Base-by-base conservation (phyloP, 176 grass and related monocot genomes). In the Typha latifolia region DNA sequence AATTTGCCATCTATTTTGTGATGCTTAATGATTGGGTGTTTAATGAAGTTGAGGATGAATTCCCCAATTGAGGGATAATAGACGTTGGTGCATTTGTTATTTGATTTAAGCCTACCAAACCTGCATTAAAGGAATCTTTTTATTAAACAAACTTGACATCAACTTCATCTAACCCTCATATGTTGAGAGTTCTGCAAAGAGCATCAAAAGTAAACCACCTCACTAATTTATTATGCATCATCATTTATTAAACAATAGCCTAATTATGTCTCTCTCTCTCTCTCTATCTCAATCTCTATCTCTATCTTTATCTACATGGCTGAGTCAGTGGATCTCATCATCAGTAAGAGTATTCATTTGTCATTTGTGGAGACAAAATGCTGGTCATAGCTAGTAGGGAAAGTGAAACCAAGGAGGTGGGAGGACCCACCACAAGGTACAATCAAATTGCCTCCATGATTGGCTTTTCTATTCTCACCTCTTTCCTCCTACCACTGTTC, bases 381-480 rank as follows among this genome's bases (percentile, higher is more conserved):
- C 7, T 57, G 5, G 19, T 57, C 53, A 57, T 57, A 21, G 12
- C 53, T 57, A 59, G 3, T 19, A 59, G 0, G 18, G 20, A 3
- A 59, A 59, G 10, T 18, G 19, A n/a, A 57, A 57, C 4, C 8
- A 59, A 59, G 20, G 53, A 21, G 53, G 53, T 22, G 53, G 4
- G 16, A 21, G 16, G 53, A 21, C 53, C 53, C 53, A 59, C 53
- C 53, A 59, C 37, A 1, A 21, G 53, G 53, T 59, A 21, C 53
- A 59, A 59, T 59, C 53, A 59, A 59, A 59, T 22, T 6, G 3
- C 53, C 53, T 59, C 53, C 20, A 59, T 59, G 53, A 59, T 59
- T 59, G 53, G 14, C 11, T 59, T 59, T 19, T 59, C 53, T 59
- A 19, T 59, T 59, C 18, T 59, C 53, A 59, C 53, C 53, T 59